A percentile compares a stretch with the other conserved stretches of the same genome.
These are phyloP conservation scores for Hyparrhenia diplandra DNA, from an alignment of 176 grass and related monocot species.

Conservation along the genomic window DNA sequence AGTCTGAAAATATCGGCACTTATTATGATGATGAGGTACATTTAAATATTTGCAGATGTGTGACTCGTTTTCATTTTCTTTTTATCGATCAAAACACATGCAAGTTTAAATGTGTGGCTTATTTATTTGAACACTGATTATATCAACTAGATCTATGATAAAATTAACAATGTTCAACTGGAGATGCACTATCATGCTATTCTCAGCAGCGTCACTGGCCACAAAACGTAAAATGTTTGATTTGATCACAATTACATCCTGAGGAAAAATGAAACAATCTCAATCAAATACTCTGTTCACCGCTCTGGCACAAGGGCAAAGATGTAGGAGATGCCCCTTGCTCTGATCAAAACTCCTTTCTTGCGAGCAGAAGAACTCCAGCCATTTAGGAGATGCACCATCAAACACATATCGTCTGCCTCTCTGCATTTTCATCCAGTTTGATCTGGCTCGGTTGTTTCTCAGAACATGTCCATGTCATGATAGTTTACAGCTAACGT, in stretches of 20 bases:
- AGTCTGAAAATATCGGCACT: slow-evolving; percentile 71
- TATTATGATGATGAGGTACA: slow-evolving; percentile 75
- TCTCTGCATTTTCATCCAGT: neutral
- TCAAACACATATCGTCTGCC: neutral
- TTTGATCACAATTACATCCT: neutral
- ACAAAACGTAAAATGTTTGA: neutral
- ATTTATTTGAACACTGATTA: neutral
- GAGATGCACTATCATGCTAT: neutral
- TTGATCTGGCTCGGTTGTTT: neutral
- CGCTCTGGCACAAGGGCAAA: neutral
- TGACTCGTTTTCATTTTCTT: slow-evolving; percentile 16
- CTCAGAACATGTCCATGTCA: neutral
- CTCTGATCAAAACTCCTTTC: neutral
- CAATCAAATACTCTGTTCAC: neutral
- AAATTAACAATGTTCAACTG: neutral
- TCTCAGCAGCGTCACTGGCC: neutral
- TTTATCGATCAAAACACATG: slow-evolving; percentile 8
- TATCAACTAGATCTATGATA: neutral
- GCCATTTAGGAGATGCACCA: neutral
- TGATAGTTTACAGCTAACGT: neutral
- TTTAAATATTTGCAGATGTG: slow-evolving; percentile 5
- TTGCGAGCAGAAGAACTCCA: neutral
- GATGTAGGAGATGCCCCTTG: neutral
- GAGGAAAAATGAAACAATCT: neutral
- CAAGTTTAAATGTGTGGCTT: neutral